A percentile compares a stretch with the other conserved stretches of the same genome.
phyloP scores from a whole-genome alignment of 345 rosid genomes.

The Acer negundo region DNA sequence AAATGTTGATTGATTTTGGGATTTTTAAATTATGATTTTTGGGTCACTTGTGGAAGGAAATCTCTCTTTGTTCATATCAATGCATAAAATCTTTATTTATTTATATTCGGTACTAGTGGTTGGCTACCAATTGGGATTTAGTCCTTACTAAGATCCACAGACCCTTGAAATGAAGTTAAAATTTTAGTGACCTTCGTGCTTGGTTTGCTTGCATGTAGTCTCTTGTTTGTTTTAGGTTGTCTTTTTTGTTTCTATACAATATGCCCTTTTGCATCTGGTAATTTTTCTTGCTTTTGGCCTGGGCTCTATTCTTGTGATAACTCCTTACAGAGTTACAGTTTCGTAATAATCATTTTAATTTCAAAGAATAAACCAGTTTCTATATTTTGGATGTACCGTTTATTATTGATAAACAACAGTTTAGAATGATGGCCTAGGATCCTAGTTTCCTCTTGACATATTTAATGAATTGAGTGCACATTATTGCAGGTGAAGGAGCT shows the following conservation, averaged over 20 bases:
- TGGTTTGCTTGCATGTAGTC: not conserved
- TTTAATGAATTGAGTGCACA: not conserved
- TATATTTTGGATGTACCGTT: not conserved
- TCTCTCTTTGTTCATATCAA: not conserved
- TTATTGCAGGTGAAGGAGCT: constrained; percentile 69
- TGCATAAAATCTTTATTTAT: not conserved
- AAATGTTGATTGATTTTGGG: not conserved
- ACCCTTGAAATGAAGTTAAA: not conserved
- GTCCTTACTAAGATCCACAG: not conserved
- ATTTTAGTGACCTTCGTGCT: no score
- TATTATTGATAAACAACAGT: not conserved
- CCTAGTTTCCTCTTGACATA: not conserved
- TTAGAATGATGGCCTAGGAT: not conserved
- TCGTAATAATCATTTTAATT: not conserved
- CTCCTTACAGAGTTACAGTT: not conserved
- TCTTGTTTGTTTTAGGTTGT: not conserved
- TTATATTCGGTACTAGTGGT: not conserved
- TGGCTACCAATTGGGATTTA: not conserved
- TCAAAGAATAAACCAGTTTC: not conserved
- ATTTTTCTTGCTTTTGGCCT: not conserved
- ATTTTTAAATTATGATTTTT: not conserved
- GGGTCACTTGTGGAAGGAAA: not conserved
- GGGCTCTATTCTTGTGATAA: not conserved
- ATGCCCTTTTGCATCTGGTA: not conserved
- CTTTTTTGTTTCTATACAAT: not conserved